Conservation (phyloP, 441 rosid species). For the Breynia disticha region DNA sequence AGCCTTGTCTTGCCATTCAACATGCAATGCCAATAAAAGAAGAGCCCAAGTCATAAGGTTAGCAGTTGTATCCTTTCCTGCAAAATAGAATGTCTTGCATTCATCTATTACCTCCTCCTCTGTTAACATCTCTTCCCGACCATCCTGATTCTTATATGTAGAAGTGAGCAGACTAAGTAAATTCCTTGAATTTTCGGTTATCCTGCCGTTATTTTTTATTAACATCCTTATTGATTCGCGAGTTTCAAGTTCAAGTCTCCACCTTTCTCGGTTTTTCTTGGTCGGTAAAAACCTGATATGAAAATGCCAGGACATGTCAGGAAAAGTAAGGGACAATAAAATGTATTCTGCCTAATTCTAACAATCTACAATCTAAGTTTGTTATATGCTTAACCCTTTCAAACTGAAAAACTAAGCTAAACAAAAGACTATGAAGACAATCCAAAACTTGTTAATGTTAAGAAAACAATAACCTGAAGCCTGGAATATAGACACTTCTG, state of each 20-base stretch:
- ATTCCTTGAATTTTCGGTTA: constrained; percentile 26
- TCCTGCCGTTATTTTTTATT: constrained; percentile 25
- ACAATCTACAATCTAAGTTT: too few species aligned
- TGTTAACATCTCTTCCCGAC: constrained; percentile 37
- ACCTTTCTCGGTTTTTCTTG: constrained; percentile 46
- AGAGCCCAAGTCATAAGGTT: constrained; percentile 48
- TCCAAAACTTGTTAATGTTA: constrained; percentile 1
- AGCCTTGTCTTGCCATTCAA: constrained; percentile 58
- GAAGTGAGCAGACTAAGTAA: constrained; percentile 42
- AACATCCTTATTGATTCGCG: constrained; percentile 38
- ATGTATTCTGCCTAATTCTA: too few species aligned
- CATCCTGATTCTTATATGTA: constrained; percentile 33
- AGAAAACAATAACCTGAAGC: constrained; percentile 45
- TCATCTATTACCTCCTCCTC: constrained; percentile 60
- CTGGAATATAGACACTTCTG: constrained; percentile 60
- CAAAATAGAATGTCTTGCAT: constrained; percentile 69
- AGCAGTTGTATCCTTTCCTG: constrained; percentile 59
- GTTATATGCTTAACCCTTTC: too few species aligned
- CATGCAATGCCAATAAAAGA: constrained; percentile 46
- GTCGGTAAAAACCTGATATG: constrained; percentile 52
- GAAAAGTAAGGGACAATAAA: too few species aligned
- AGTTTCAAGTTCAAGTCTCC: constrained; percentile 48
- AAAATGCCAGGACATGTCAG: too few species aligned
- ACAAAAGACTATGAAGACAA: constrained; percentile 18
- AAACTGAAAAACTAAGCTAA: too few species aligned